Percentiles rank a stretch among this genome's conserved stretches.
phyloP scores from a whole-genome alignment of 1,139 yeast genomes.

The Yamadazyma spencermartinsiae region DNA sequence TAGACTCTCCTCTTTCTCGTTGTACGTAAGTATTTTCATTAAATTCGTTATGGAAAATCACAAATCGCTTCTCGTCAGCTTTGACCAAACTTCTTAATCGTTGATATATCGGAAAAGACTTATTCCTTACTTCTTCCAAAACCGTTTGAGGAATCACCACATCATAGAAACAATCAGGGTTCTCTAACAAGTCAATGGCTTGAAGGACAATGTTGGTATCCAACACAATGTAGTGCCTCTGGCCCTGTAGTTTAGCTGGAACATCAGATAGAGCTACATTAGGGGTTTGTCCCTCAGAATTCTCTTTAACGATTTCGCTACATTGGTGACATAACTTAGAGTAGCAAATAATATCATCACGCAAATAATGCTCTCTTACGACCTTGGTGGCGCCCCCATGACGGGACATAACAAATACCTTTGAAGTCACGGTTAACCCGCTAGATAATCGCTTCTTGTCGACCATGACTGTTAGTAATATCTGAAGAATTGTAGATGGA shows the following conservation, averaged over 20 bases:
- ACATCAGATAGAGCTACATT: constrained; percentile 49
- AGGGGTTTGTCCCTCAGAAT: constrained; percentile 54
- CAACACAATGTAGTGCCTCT: constrained; percentile 69
- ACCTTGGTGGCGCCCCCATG: constrained; percentile 89
- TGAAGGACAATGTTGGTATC: constrained; percentile 89
- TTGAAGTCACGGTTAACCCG: constrained; percentile 78
- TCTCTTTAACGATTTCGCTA: constrained; percentile 53
- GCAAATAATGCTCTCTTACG: constrained; percentile 89
- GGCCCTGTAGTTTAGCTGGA: constrained; percentile 43
- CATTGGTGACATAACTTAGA: constrained; percentile 71
- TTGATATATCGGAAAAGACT: constrained; percentile 85
- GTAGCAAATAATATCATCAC: constrained; percentile 90
- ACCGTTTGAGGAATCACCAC: constrained; percentile 94
- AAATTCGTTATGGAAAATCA: constrained; percentile 93
- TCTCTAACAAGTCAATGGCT: constrained; percentile 88
- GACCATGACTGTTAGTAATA: background rate
- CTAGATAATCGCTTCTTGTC: constrained; percentile 42
- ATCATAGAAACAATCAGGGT: constrained; percentile 74
- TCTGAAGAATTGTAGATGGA: background rate
- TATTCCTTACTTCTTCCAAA: constrained; percentile 86
- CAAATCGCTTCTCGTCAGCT: constrained; percentile 79
- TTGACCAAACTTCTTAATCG: constrained; percentile 76
- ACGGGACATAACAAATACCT: constrained; percentile 88
- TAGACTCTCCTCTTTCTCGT: constrained; percentile 66
- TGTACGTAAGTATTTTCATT: constrained; percentile 66